Percentiles rank a stretch among this genome's conserved stretches.
Evolutionary conservation across 768 basidiomycete genomes (phyloP).

Genomic region (Mycena belliarum): DNA sequence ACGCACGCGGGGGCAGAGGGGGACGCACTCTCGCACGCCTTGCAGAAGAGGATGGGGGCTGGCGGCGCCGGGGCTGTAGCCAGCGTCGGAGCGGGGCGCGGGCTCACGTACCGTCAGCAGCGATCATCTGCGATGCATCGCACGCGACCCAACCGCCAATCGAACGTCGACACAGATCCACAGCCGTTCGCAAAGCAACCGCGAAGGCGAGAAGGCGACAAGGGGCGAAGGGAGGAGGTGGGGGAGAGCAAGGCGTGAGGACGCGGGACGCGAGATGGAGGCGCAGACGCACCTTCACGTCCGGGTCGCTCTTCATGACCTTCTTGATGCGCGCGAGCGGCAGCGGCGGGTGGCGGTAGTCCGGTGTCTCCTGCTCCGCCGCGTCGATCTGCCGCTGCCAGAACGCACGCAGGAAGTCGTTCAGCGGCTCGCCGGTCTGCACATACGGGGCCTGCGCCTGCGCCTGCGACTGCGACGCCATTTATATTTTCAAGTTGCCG

Average conservation of each 20-base stretch:
- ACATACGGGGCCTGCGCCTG: slow-evolving; percentile 76
- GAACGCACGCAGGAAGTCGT: slow-evolving; percentile 82
- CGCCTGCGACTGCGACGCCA: slow-evolving; percentile 23
- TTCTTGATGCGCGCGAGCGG: slow-evolving; percentile 97
- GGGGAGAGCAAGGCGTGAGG: too few species aligned
- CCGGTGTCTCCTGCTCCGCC: slow-evolving; percentile 86
- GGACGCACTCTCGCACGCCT: slow-evolving; percentile 94
- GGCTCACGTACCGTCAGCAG: slow-evolving; percentile 75
- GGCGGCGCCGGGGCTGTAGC: slow-evolving; percentile 10
- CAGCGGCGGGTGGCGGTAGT: slow-evolving; percentile 84
- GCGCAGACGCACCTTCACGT: slow-evolving; percentile 87
- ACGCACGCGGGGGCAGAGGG: neutral
- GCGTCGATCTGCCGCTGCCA: slow-evolving; percentile 89
- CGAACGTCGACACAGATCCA: too few species aligned
- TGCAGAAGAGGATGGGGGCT: slow-evolving; percentile 96
- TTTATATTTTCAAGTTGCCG: too few species aligned
- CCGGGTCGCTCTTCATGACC: slow-evolving; percentile 98
- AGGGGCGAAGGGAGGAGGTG: too few species aligned
- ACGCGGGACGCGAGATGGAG: too few species aligned
- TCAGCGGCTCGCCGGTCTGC: slow-evolving; percentile 81
- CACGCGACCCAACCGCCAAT: too few species aligned
- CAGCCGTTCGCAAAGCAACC: too few species aligned
- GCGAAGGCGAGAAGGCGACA: too few species aligned
- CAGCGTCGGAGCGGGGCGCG: slow-evolving; percentile 16
- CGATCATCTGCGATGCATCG: slow-evolving; percentile 92